A percentile compares a stretch with the other conserved stretches of the same genome.
These are phyloP conservation scores for Simmondsia chinensis DNA, from an alignment of 148 eudicot genomes.

Conservation along the genomic window DNA sequence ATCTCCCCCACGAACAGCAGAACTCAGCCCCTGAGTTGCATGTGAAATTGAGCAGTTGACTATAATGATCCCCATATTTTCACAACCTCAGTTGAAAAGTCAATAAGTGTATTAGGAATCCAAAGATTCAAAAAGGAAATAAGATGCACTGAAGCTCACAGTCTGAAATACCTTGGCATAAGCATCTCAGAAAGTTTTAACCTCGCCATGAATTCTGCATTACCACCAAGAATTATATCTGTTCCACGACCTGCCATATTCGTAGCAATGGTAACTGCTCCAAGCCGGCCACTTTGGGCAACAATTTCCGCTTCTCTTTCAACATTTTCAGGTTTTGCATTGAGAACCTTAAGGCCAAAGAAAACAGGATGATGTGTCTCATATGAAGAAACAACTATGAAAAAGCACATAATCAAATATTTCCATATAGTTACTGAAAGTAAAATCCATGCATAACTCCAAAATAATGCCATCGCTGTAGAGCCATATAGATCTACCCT, in stretches of 20 bases:
- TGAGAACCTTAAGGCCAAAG: constrained; percentile 52
- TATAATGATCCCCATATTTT: no score
- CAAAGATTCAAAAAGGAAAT: no score
- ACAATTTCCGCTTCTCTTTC: constrained; percentile 99
- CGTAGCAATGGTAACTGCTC: constrained; percentile 98
- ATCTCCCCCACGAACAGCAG: background rate
- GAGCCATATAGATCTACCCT: background rate
- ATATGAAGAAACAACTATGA: no score
- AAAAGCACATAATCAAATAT: no score
- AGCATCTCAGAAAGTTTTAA: constrained; percentile 93
- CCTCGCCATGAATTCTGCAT: constrained; percentile 99
- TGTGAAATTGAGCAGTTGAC: no score
- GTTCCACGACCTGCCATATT: constrained; percentile 99
- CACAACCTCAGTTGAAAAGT: no score
- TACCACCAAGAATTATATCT: constrained; percentile 98
- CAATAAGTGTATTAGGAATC: no score
- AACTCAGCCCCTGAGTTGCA: no score
- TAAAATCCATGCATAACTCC: background rate
- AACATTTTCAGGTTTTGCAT: constrained; percentile 99
- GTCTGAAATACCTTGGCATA: constrained; percentile 80
- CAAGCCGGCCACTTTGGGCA: constrained; percentile 98
- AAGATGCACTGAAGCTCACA: background rate
- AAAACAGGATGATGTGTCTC: no score
- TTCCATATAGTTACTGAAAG: background rate
- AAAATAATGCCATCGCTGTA: background rate